phyloP scores from a whole-genome alignment of 176 grass and related monocot species.

The Cenchrus americanus region DNA sequence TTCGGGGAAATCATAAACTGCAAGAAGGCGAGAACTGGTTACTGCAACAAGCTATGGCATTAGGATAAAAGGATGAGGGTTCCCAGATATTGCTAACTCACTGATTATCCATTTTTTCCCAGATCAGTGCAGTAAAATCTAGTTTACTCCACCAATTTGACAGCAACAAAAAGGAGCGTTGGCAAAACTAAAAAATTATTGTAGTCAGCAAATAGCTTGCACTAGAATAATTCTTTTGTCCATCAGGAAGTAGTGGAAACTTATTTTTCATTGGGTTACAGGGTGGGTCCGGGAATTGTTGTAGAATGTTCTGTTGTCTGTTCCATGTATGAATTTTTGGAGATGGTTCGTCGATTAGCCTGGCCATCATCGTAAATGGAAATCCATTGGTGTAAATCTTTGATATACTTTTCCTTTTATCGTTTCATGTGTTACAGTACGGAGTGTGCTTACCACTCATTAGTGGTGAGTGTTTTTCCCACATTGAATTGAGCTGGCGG shows the following conservation, averaged over 20 bases:
- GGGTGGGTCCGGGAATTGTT: constrained; percentile 17
- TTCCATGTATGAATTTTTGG: constrained; percentile 11
- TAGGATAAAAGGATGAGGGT: constrained; percentile 39
- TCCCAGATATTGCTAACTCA: constrained; percentile 47
- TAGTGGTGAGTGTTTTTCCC: not conserved
- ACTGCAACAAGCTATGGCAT: constrained; percentile 81
- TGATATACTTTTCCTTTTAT: not conserved
- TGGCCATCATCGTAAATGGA: constrained; percentile 31
- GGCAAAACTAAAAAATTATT: constrained; percentile 34
- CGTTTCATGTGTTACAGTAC: not conserved
- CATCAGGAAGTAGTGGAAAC: constrained; percentile 20
- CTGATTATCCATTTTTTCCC: constrained; percentile 38
- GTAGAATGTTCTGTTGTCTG: constrained; percentile 29
- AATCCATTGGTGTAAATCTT: constrained; percentile 14
- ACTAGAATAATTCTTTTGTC: constrained; percentile 44
- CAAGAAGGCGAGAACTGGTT: constrained; percentile 62
- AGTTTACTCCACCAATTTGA: constrained; percentile 33
- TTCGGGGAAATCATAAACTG: constrained; percentile 70
- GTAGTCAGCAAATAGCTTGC: constrained; percentile 47
- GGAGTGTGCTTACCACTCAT: not conserved
- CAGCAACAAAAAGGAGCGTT: not conserved
- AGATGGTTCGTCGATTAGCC: not conserved
- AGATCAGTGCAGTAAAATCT: constrained; percentile 36
- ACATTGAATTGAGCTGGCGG: too few species aligned
- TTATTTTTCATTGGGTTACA: constrained; percentile 6